A percentile compares a stretch with the other conserved stretches of the same genome.
These are phyloP conservation scores for Wolfiporia cocos DNA, from an alignment of 1,284 basidiomycete species.

Conservation along the genomic window DNA sequence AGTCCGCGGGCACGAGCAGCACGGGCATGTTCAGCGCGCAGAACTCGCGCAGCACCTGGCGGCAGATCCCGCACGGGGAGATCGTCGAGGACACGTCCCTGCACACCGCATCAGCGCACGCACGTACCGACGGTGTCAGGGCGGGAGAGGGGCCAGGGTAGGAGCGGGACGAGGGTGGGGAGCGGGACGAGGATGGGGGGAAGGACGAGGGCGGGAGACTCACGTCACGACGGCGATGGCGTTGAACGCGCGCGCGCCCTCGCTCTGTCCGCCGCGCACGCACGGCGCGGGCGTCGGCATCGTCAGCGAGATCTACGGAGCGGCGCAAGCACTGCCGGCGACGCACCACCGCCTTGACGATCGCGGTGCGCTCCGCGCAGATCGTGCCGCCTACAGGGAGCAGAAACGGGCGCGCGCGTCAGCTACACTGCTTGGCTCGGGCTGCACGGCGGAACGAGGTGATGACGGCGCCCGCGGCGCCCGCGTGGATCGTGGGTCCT, in stretches of 20 bases:
- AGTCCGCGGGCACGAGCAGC: constrained; percentile 69
- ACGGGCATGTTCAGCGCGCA: constrained; percentile 74
- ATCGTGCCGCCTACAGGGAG: constrained; percentile 52
- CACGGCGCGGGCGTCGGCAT: too few species aligned
- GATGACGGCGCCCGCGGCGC: too few species aligned
- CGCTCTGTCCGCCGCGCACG: constrained; percentile 49
- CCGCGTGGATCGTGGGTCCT: too few species aligned
- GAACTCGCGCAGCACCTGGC: constrained; percentile 90
- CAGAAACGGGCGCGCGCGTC: background rate
- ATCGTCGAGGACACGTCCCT: constrained; percentile 62
- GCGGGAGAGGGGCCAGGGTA: too few species aligned
- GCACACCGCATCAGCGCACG: constrained; percentile 3
- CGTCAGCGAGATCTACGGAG: too few species aligned
- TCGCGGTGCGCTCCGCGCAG: constrained; percentile 85
- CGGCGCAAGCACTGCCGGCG: constrained; percentile 5
- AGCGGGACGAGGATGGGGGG: background rate
- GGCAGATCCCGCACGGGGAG: constrained; percentile 88
- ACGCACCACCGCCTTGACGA: constrained; percentile 81
- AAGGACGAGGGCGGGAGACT: constrained; percentile 1
- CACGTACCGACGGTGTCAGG: too few species aligned
- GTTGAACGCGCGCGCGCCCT: constrained; percentile 59
- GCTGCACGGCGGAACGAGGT: too few species aligned
- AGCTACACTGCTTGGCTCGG: background rate
- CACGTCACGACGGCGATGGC: constrained; percentile 75
- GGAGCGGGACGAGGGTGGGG: background rate